These are phyloP conservation scores for Leccinum rimulosum DNA, from an alignment of 768 basidiomycete genomes.

Conservation along the genomic window DNA sequence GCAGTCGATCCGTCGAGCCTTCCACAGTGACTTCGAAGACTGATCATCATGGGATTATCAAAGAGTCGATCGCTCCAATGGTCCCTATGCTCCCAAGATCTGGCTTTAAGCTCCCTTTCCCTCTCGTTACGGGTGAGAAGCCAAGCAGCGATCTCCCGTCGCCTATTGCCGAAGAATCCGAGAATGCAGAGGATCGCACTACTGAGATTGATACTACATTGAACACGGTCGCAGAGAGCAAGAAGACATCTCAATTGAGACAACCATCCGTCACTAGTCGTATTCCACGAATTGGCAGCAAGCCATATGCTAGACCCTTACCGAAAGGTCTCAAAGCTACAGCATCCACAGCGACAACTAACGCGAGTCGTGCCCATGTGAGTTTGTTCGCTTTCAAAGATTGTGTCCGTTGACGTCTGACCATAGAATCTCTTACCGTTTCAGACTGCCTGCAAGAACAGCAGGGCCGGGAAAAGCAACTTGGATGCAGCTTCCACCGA, in stretches of 20 bases:
- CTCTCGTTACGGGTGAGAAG: conserved; percentile 25
- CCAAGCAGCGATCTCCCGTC: conserved; percentile 18
- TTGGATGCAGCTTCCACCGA: conserved; percentile 10
- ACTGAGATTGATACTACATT: conserved; percentile 13
- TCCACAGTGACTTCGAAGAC: conserved; percentile 4
- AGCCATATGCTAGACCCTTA: conserved; percentile 52
- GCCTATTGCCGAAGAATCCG: conserved; percentile 35
- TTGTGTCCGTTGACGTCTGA: not conserved
- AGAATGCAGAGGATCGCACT: conserved; percentile 6
- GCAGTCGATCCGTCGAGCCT: conserved; percentile 34
- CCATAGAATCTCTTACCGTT: conserved; percentile 12
- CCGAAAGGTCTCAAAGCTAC: conserved; percentile 7
- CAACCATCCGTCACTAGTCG: conserved; percentile 48
- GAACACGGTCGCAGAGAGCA: conserved; percentile 20
- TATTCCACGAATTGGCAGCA: conserved; percentile 59
- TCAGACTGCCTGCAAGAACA: conserved; percentile 11
- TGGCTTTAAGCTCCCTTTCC: conserved; percentile 26
- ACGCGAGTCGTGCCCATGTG: conserved; percentile 16
- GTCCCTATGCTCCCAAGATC: conserved; percentile 6
- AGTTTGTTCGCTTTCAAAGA: not conserved
- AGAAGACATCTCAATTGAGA: conserved; percentile 45
- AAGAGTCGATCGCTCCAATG: conserved; percentile 23
- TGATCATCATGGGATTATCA: conserved; percentile 12
- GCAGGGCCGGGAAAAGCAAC: conserved; percentile 6
- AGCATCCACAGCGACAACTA: conserved; percentile 6